Conservation (phyloP, 1,284 basidiomycete genomes). For the Sanghuangporus sanghuang region DNA sequence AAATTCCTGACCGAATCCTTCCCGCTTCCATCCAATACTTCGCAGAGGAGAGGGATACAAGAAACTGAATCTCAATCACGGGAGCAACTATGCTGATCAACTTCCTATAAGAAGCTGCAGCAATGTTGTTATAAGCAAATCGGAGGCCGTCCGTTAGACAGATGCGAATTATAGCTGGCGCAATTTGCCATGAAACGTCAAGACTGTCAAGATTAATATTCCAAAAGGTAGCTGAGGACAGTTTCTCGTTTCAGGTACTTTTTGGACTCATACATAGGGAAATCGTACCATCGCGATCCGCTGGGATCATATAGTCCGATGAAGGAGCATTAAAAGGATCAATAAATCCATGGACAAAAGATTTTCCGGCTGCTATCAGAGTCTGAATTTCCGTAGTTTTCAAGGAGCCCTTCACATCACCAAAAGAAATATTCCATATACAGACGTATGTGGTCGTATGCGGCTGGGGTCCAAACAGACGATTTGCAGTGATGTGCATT, state of each 20-base stretch:
- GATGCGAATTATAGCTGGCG: conserved; percentile 50
- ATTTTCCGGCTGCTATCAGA: conserved; percentile 47
- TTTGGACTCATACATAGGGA: not conserved
- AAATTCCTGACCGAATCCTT: conserved; percentile 46
- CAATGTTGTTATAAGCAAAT: conserved; percentile 70
- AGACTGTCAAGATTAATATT: conserved; percentile 52
- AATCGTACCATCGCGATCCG: conserved; percentile 67
- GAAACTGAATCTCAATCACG: conserved; percentile 37
- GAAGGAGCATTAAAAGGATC: conserved; percentile 82
- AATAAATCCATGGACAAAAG: conserved; percentile 65
- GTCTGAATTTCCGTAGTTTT: conserved; percentile 52
- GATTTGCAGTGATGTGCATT: conserved; percentile 74
- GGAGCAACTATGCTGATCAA: conserved; percentile 55
- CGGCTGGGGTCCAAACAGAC: conserved; percentile 84
- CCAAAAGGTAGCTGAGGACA: conserved; percentile 60
- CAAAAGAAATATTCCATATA: conserved; percentile 80
- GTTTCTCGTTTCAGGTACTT: not conserved
- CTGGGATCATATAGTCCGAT: conserved; percentile 52
- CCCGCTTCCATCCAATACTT: conserved; percentile 69
- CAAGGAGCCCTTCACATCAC: conserved; percentile 53
- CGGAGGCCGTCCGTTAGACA: conserved; percentile 55
- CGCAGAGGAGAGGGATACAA: conserved; percentile 36
- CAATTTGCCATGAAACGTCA: conserved; percentile 51
- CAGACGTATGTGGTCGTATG: conserved; percentile 83
- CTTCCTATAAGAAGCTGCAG: conserved; percentile 58